Conservation (phyloP, 176 grass and related monocot genomes). For the Phragmites australis region DNA sequence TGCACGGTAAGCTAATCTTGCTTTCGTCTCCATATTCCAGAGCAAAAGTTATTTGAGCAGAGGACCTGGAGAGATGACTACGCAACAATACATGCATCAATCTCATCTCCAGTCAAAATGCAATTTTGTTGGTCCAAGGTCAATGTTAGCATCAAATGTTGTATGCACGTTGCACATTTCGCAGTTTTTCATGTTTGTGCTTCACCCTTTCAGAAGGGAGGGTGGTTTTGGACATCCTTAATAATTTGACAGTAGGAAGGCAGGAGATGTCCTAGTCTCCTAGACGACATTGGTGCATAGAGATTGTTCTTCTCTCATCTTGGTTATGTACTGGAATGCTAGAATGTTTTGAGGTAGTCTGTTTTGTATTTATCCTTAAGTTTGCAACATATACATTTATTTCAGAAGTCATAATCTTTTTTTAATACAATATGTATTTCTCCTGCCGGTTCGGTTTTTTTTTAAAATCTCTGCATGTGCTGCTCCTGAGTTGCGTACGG, state of each 20-base stretch:
- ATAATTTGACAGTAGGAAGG: background rate
- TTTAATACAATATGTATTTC: too few relatives aligned
- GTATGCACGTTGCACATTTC: background rate
- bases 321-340: background rate
- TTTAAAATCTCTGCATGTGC: too few relatives aligned
- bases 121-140: background rate
- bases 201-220: background rate
- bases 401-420: constrained; percentile 8
- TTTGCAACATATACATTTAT: constrained; percentile 16
- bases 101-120: background rate
- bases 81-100: background rate
- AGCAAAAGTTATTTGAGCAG: background rate
- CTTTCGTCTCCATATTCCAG: constrained; percentile 24
- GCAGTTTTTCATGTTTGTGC: background rate
- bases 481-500: background rate
- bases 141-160: background rate
- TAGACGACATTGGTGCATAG: background rate
- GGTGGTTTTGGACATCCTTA: constrained; percentile 1
- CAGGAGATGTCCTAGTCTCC: constrained; percentile 1
- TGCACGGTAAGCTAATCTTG: background rate
- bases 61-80: background rate
- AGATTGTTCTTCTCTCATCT: background rate
- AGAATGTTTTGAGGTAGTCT: background rate
- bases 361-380: background rate
- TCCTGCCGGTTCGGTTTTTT: too few relatives aligned